A percentile compares a stretch with the other conserved stretches of the same genome.
Conservation (phyloP, 2,329 filamentous ascomycete genomes). For the Alternaria gaisen region DNA sequence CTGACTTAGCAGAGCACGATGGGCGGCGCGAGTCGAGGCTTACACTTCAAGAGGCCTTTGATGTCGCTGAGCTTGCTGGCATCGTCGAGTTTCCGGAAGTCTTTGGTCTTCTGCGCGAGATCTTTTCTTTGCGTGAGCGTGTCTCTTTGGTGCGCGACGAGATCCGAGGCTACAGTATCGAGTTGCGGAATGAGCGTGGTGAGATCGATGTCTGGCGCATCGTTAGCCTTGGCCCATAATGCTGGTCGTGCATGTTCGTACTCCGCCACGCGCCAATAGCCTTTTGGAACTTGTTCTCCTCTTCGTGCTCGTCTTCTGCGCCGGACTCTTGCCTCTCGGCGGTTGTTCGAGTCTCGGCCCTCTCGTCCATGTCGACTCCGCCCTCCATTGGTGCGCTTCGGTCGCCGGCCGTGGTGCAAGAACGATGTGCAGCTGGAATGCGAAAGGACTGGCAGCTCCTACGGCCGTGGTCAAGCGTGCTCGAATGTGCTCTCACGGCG, state of each 20-base stretch:
- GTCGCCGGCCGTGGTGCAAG: neutral
- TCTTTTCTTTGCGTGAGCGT: constrained; percentile 97
- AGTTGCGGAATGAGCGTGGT: constrained; percentile 83
- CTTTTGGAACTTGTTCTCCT: constrained; percentile 90
- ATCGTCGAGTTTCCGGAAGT: constrained; percentile 94
- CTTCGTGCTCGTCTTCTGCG: constrained; percentile 52
- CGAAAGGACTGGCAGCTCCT: neutral
- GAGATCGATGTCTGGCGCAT: constrained; percentile 78
- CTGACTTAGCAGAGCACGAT: constrained; percentile 26
- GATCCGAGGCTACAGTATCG: constrained; percentile 93
- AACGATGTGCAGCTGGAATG: neutral
- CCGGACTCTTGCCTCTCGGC: constrained; percentile 14
- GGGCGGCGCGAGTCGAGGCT: neutral
- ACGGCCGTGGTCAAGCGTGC: neutral
- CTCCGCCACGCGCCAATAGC: constrained; percentile 97
- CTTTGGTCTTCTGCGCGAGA: constrained; percentile 97
- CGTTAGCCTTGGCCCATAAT: constrained; percentile 23
- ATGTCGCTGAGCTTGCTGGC: constrained; percentile 84
- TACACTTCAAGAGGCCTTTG: constrained; percentile 88
- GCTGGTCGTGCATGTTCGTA: constrained; percentile 54
- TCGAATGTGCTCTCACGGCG: constrained; percentile 4
- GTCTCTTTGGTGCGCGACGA: constrained; percentile 91
- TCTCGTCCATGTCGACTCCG: constrained; percentile 41
- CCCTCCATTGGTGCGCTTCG: constrained; percentile 44
- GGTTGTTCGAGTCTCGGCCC: constrained; percentile 16